Evolutionary conservation across 768 basidiomycete species (phyloP).

Genomic region (Sporobolomyces pararoseus): DNA sequence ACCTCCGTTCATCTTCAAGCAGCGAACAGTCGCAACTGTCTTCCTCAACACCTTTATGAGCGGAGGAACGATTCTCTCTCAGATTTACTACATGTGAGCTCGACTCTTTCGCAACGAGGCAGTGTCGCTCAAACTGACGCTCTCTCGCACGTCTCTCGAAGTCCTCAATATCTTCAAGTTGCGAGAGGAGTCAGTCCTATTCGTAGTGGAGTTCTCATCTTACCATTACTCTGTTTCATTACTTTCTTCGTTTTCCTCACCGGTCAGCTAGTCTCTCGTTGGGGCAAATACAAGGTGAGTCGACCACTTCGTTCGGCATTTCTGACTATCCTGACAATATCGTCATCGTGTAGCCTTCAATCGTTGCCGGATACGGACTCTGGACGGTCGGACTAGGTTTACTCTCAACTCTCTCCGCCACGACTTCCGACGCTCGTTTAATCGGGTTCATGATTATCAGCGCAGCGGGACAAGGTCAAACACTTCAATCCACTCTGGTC

Average conservation of each 20-base stretch:
- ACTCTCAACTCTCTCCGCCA: constrained; percentile 60
- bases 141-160: constrained; percentile 47
- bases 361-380: constrained; percentile 62
- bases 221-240: constrained; percentile 62
- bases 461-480: constrained; percentile 62
- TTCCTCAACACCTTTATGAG: constrained; percentile 21
- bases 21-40: constrained; percentile 23
- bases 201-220: constrained; percentile 62
- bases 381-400: constrained; percentile 70
- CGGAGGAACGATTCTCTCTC: constrained; percentile 12
- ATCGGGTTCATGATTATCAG: constrained; percentile 62
- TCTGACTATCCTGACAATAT: neutral
- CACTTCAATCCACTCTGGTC: constrained; percentile 50
- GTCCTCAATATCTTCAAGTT: constrained; percentile 73
- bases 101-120: no score
- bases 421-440: constrained; percentile 56
- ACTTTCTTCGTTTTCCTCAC: constrained; percentile 30
- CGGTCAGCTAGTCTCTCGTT: constrained; percentile 50
- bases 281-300: constrained; percentile 48
- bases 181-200: constrained; percentile 66
- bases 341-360: constrained; percentile 53
- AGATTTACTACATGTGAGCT: constrained; percentile 32
- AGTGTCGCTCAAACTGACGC: constrained; percentile 37
- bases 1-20: constrained; percentile 55
- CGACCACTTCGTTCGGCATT: constrained; percentile 47